Base-by-base conservation (phyloP, 2,329 filamentous ascomycete genomes). In the Exophiala lecanii-corni region DNA sequence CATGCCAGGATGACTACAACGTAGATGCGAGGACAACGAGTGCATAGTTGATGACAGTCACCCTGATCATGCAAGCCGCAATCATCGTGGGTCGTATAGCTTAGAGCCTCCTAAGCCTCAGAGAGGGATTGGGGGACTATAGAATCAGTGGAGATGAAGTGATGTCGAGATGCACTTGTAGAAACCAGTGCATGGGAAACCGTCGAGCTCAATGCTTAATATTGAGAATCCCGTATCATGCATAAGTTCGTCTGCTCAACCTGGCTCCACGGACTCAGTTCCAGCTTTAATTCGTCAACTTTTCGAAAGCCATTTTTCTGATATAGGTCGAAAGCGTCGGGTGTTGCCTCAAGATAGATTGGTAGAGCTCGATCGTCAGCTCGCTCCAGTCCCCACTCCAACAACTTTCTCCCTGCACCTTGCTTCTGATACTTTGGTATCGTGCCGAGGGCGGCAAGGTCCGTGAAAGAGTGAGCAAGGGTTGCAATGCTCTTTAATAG, bases 381-480 rank as follows among this genome's bases (percentile, higher is more conserved):
- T 16, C 45, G 41, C 12, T 50, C 47, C 10, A 50, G 18, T 2
- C 50, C 50, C 51, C 51, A 53, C 1, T 48, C 39, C 15, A 55
- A 15, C 21, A 55, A 20, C 25, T 43, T 28, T 10, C 42, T 43
- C 3, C 35, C 51, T 12, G 51, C 51, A 13, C 51, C 51, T 34
- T 50, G 45, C 31, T 37, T 42, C 25, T 47, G 50, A 32, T 44
- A 49, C 31, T 47, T 48, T 2, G 45, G 49, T 34, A 34, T 41
- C 6, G 51, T 54, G 15, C 47, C 52, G 5, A 55, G 19, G 19
- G 35, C 21, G 26, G 40, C 16, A 23, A 18, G 9, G 20, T 37
- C 38, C 18, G 21, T 4, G 9, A 17, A 32, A 28, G 13, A 9
- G 30, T 15, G 10, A 15, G 30, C 7, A 33, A 33, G 30, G 10